Base-by-base conservation (phyloP, 495 filamentous ascomycete species). In the Aspergillus sclerotiicarbonarius region DNA sequence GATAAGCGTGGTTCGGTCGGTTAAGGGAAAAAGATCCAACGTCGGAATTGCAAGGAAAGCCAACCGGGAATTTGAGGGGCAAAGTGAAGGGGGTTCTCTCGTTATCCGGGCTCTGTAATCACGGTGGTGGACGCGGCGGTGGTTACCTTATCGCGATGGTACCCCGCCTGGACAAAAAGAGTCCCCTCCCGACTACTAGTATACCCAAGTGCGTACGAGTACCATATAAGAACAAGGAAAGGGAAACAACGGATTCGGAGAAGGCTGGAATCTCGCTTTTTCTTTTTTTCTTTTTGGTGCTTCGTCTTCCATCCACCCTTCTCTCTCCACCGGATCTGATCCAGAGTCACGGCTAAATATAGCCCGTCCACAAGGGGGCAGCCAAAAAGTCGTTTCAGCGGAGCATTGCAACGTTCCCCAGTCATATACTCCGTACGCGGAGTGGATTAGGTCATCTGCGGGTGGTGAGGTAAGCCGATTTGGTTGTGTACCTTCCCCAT, bases 1-100 rank as follows among this genome's bases (percentile, higher is more conserved):
- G 61, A 63, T 63, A 63, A 63, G 61, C 61, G 61, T 63, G 61
- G 57, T 50, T 63, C 61, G 50, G 61, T 63, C 61, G 61, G 61
- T 63, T 60, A 58, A 20, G 53, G 51, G 48, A 46, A 58, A 55
- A 62, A 56, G 47, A 5, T 25, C 7, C 52, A 30, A 29, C 31
- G 31, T 51, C 47, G 51, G 35, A 51, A 53, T 37, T 10, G 8
- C 15, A 16, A 53, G 20, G 18, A 21, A 47, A 62, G 45, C 21
- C 18, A 8, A 13, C 20, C 16, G 16, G 41, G 19, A n/a, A 54
- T 30, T 21, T 41, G 37, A 41, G 37, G 37, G 37, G 37, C 37
- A 41, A 41, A 3, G 13, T 1, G 33, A 15, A 37, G 33, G 33
- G 13, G 33, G 33, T 15, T 9, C 33, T 37, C 3, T 37, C 33